These are phyloP conservation scores for Umbelopsis vinacea DNA, from an alignment of 192 early-diverging fungal genomes.

Conservation along the genomic window DNA sequence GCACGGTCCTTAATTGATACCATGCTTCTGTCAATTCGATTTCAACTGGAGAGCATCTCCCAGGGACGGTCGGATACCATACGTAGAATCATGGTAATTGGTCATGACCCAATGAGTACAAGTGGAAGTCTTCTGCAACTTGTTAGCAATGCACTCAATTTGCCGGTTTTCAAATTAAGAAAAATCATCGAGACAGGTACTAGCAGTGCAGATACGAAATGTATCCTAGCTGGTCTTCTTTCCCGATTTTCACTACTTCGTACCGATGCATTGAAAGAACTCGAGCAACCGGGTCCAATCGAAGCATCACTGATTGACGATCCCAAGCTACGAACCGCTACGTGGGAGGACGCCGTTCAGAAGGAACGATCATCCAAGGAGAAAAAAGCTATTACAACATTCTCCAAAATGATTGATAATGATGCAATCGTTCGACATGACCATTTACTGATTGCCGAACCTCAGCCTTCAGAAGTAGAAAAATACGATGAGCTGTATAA, in stretches of 20 bases:
- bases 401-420: not conserved
- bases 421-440: not conserved
- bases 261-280: not conserved
- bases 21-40: not conserved
- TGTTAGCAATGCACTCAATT: constrained; percentile 2
- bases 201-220: not conserved
- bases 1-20: constrained; percentile 10
- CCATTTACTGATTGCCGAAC: not conserved
- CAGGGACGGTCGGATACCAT: not conserved
- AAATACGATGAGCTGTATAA: not conserved
- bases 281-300: not conserved
- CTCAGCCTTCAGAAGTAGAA: not conserved
- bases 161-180: not conserved
- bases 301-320: not conserved
- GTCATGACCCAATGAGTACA: not conserved
- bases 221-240: not conserved
- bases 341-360: not conserved
- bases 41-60: not conserved
- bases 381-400: not conserved
- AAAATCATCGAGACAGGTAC: not conserved
- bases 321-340: not conserved
- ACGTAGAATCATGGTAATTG: not conserved
- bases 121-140: constrained; percentile 7
- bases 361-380: not conserved
- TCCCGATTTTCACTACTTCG: not conserved